Percentiles rank a stretch among this genome's conserved stretches.
These are phyloP conservation scores for Penicillium sp. DNA, from an alignment of 2,329 filamentous ascomycete genomes.

Conservation along the genomic window DNA sequence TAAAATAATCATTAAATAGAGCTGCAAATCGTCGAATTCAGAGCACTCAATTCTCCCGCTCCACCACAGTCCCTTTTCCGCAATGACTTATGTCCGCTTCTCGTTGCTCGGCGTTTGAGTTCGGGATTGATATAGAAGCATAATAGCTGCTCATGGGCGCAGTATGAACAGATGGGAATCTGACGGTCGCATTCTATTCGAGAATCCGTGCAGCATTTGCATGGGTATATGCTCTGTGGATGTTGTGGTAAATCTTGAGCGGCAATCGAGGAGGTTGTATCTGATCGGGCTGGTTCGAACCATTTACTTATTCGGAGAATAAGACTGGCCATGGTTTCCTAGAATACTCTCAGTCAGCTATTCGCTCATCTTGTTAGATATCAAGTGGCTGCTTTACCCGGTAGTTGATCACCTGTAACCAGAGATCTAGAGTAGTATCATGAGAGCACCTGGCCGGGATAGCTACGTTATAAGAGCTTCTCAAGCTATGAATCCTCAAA, in stretches of 20 bases:
- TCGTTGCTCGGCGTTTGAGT: neutral
- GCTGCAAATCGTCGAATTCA: neutral
- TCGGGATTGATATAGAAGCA: neutral
- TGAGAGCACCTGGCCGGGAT: neutral
- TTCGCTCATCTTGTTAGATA: neutral
- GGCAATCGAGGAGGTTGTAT: neutral
- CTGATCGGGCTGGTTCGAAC: neutral
- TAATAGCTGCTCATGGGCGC: neutral
- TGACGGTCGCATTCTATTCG: neutral
- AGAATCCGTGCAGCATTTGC: neutral
- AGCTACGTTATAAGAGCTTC: neutral
- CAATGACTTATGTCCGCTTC: neutral
- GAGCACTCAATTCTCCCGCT: neutral
- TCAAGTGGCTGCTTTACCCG: neutral
- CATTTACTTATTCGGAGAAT: neutral
- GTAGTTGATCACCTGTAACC: neutral
- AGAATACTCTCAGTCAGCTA: neutral
- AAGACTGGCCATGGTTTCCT: neutral
- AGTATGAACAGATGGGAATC: neutral
- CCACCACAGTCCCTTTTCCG: neutral
- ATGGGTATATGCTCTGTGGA: neutral
- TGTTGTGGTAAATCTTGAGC: neutral
- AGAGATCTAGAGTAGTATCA: neutral
- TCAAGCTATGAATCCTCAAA: neutral
- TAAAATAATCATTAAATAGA: neutral